These are phyloP conservation scores for Suillus decipiens DNA, from an alignment of 768 basidiomycete genomes.

Conservation along the genomic window DNA sequence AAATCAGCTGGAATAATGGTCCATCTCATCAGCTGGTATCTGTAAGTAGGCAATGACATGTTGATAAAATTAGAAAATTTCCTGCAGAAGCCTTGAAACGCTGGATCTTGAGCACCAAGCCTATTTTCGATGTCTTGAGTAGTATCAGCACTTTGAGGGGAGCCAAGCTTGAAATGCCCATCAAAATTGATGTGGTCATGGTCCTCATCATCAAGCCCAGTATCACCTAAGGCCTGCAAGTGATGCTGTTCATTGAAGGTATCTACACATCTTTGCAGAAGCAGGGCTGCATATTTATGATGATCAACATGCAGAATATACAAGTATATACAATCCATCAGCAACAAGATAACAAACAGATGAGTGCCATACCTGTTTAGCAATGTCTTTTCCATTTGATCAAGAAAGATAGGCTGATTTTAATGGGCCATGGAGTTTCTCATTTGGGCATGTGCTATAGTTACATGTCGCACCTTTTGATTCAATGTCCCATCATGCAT, in stretches of 20 bases:
- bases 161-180: conserved; percentile 5
- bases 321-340: not conserved
- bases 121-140: not conserved
- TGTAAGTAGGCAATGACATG: not conserved
- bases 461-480: conserved; percentile 32
- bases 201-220: not conserved
- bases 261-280: not conserved
- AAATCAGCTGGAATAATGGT: not conserved
- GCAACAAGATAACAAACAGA: not conserved
- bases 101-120: not conserved
- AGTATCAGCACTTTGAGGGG: not conserved
- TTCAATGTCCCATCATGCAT: conserved; percentile 33
- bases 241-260: conserved; percentile 3
- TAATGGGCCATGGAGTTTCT: conserved; percentile 29
- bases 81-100: not conserved
- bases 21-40: not conserved
- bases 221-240: conserved; percentile 12
- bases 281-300: not conserved
- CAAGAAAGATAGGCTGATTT: conserved; percentile 26
- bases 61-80: not conserved
- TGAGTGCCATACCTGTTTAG: conserved; percentile 26
- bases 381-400: conserved; percentile 37
- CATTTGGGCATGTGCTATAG: conserved; percentile 34
- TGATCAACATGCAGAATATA: conserved; percentile 9
- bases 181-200: not conserved